Evolutionary conservation across 371 early-diverging fungal genomes (phyloP).

Genomic region (Apophysomyces elegans): DNA sequence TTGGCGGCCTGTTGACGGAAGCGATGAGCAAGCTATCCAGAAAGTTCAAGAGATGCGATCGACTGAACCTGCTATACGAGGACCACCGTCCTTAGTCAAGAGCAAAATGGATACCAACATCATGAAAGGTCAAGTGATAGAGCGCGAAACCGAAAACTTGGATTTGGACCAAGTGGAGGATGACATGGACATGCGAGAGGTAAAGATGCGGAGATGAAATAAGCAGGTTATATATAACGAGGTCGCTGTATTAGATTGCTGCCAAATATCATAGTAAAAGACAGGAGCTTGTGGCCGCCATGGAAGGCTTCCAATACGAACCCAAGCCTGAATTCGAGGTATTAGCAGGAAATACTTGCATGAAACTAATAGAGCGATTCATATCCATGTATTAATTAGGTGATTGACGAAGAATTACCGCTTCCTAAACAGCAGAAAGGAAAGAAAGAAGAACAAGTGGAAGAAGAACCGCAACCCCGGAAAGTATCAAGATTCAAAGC

Average conservation of each 20-base stretch:
- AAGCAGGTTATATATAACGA: not conserved
- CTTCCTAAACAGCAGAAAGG: constrained; percentile 24
- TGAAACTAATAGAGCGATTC: not conserved
- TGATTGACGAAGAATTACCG: constrained; percentile 52
- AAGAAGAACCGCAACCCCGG: constrained; percentile 32
- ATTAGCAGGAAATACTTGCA: not conserved
- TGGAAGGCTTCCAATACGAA: constrained; percentile 44
- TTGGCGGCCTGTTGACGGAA: constrained; percentile 27
- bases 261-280: constrained; percentile 38
- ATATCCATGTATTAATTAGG: constrained; percentile 13
- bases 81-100: not conserved
- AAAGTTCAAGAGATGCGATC: not conserved
- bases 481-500: constrained; percentile 55
- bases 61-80: not conserved
- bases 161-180: constrained; percentile 60
- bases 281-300: constrained; percentile 40
- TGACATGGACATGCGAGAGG: constrained; percentile 63
- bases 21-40: constrained; percentile 14
- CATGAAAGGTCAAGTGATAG: constrained; percentile 60
- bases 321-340: constrained; percentile 51
- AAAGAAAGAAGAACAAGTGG: constrained; percentile 16
- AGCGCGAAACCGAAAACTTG: constrained; percentile 54
- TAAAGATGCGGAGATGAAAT: constrained; percentile 11
- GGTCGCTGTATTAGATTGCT: constrained; percentile 15
- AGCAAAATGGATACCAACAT: constrained; percentile 50